Evolutionary conservation across 2,329 filamentous ascomycete species (phyloP).

Genomic region (Trichoderma koningiopsis): DNA sequence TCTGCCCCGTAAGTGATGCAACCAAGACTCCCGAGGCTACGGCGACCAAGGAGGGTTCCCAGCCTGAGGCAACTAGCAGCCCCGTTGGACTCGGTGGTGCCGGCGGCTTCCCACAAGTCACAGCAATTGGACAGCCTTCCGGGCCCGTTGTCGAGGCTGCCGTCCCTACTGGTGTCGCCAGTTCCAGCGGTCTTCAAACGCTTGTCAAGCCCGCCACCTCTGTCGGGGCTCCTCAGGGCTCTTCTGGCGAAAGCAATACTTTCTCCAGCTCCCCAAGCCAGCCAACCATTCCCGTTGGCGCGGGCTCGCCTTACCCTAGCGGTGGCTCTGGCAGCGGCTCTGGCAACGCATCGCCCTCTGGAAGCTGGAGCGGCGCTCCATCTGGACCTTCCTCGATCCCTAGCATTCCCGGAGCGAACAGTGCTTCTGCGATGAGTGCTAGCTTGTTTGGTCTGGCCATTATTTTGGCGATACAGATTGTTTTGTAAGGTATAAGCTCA

Average conservation of each 20-base stretch:
- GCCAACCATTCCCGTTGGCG: slow-evolving; percentile 3
- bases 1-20: slow-evolving; percentile 42
- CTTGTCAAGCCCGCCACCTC: slow-evolving; percentile 28
- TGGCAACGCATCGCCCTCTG: slow-evolving; percentile 31
- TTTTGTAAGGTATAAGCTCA: slow-evolving; percentile 31
- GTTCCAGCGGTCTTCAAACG: slow-evolving; percentile 27
- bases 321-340: slow-evolving; percentile 26
- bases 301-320: slow-evolving; percentile 22
- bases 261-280: slow-evolving; percentile 31
- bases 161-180: slow-evolving; percentile 10
- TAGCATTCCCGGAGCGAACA: slow-evolving; percentile 48
- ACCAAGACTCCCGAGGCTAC: slow-evolving; percentile 27
- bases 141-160: slow-evolving; percentile 19
- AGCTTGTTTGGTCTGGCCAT: slow-evolving; percentile 35
- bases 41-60: slow-evolving; percentile 8
- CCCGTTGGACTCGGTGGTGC: slow-evolving; percentile 7
- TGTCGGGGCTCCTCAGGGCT: slow-evolving; percentile 28
- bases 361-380: slow-evolving; percentile 22
- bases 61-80: slow-evolving; percentile 34
- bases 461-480: slow-evolving; percentile 34
- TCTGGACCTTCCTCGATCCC: slow-evolving; percentile 29
- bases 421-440: slow-evolving; percentile 42
- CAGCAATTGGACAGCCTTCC: slow-evolving; percentile 21
- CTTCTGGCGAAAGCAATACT: slow-evolving; percentile 35
- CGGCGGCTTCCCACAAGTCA: slow-evolving; percentile 17